Conservation (phyloP, 2,329 filamentous ascomycete species). For the Alternaria postmessia region DNA sequence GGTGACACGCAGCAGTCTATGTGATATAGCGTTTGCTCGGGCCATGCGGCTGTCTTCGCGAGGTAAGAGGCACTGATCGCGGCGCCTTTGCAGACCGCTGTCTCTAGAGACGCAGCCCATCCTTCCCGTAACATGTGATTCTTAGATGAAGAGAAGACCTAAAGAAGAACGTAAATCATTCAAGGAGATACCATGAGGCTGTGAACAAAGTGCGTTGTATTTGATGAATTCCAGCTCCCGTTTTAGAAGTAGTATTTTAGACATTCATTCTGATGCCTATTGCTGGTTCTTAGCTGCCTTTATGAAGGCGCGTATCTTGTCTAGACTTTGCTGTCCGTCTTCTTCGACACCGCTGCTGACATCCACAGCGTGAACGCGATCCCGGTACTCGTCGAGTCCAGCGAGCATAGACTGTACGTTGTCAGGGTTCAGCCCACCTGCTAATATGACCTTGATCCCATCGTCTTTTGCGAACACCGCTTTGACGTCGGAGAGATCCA, state of each 20-base stretch:
- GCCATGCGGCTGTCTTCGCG: background rate
- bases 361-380: constrained; percentile 81
- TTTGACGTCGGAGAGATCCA: constrained; percentile 76
- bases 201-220: background rate
- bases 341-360: constrained; percentile 91
- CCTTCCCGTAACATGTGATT: background rate
- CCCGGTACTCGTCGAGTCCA: constrained; percentile 66
- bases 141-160: background rate
- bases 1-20: constrained; percentile 5
- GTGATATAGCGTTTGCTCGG: constrained; percentile 21
- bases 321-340: constrained; percentile 78
- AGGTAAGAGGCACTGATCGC: constrained; percentile 21
- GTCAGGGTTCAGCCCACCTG: constrained; percentile 81
- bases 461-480: constrained; percentile 70
- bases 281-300: constrained; percentile 65
- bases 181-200: background rate
- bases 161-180: background rate
- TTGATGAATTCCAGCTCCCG: background rate
- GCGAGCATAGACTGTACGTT: constrained; percentile 76
- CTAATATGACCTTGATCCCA: constrained; percentile 79
- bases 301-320: constrained; percentile 83
- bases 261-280: background rate
- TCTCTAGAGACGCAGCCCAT: background rate
- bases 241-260: background rate
- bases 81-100: background rate